Conservation (phyloP, 78 protist genomes). For the Parvularia atlantis region DNA sequence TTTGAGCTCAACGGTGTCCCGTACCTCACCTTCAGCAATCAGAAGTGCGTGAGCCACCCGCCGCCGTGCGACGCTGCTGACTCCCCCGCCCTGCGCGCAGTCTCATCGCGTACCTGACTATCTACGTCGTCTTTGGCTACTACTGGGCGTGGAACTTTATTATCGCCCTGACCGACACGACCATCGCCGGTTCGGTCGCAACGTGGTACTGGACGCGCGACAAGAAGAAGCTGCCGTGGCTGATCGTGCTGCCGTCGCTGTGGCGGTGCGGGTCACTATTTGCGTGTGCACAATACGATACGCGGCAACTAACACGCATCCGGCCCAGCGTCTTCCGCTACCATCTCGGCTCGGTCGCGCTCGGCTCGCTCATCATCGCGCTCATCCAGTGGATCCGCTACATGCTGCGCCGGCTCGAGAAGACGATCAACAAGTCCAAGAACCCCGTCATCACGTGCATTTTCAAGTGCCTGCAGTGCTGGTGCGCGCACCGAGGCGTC, state of each 20-base stretch:
- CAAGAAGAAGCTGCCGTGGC: neutral
- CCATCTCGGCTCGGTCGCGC: slow-evolving; percentile 55
- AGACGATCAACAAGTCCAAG: neutral
- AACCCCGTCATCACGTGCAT: neutral
- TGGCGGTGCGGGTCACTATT: too few species aligned
- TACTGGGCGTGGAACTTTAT: slow-evolving; percentile 24
- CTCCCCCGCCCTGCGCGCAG: too few species aligned
- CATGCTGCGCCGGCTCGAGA: slow-evolving; percentile 1
- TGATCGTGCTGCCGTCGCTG: neutral
- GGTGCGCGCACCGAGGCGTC: too few species aligned
- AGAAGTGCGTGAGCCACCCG: too few species aligned
- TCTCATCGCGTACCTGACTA: too few species aligned
- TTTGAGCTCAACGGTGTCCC: too few species aligned
- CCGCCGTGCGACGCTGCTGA: too few species aligned
- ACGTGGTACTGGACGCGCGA: slow-evolving; percentile 39
- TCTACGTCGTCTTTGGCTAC: slow-evolving; percentile 37
- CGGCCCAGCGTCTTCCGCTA: slow-evolving; percentile 17
- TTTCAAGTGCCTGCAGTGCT: neutral
- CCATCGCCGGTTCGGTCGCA: slow-evolving; percentile 40
- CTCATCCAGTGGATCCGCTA: slow-evolving; percentile 39
- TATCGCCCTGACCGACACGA: slow-evolving; percentile 13
- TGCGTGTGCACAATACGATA: too few species aligned
- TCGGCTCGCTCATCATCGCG: slow-evolving; percentile 53
- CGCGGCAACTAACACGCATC: too few species aligned
- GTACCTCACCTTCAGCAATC: too few species aligned